A percentile compares a stretch with the other conserved stretches of the same genome.
phyloP scores from a whole-genome alignment of 305 asterid genomes.

The Solanum hybrid region DNA sequence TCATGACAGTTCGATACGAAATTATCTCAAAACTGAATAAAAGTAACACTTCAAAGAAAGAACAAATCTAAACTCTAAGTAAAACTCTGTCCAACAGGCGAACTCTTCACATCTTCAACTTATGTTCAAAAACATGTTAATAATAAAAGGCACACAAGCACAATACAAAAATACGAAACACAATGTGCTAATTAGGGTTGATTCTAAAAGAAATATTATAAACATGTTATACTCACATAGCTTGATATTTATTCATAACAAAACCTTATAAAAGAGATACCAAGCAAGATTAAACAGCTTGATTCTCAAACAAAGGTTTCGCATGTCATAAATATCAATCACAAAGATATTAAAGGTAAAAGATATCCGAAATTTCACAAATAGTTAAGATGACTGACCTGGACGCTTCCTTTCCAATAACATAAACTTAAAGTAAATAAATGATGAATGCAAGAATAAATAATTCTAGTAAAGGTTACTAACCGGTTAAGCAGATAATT shows the following conservation, averaged over 20 bases:
- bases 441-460: not conserved
- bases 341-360: too few species aligned
- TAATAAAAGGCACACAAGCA: not conserved
- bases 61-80: not conserved
- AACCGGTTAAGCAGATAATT: too few species aligned
- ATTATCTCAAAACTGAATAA: not conserved
- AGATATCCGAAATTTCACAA: not conserved
- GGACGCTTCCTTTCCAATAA: not conserved
- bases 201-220: not conserved
- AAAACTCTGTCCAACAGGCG: accelerated
- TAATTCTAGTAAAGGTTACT: not conserved
- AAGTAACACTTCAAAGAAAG: not conserved
- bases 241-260: not conserved
- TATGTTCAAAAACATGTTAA: not conserved
- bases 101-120: not conserved
- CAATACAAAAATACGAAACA: not conserved
- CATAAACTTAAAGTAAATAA: not conserved
- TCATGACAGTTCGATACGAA: not conserved
- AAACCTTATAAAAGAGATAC: not conserved
- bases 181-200: not conserved
- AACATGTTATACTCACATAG: not conserved
- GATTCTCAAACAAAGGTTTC: not conserved
- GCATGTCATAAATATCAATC: not conserved
- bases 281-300: not conserved
- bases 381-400: not conserved